Evolutionary conservation across 768 basidiomycete species (phyloP).

Genomic region (Brasilioporus rufonigricans): DNA sequence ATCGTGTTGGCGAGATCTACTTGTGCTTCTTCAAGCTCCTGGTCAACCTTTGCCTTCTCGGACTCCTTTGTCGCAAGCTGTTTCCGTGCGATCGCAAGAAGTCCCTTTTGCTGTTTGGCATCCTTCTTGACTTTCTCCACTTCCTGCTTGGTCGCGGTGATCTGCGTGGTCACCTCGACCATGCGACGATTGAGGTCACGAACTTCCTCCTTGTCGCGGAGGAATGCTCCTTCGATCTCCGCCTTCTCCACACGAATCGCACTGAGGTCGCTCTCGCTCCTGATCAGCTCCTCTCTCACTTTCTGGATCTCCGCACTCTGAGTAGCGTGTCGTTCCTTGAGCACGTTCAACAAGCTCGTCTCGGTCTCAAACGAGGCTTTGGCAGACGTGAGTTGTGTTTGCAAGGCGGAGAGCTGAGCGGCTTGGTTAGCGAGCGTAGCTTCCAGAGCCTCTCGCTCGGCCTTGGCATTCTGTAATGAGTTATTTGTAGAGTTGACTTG

Average conservation of each 20-base stretch:
- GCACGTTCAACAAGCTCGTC: constrained; percentile 58
- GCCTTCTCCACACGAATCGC: constrained; percentile 86
- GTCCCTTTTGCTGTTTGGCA: constrained; percentile 93
- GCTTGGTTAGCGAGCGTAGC: constrained; percentile 63
- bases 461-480: constrained; percentile 62
- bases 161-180: constrained; percentile 75
- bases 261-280: constrained; percentile 88
- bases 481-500: constrained; percentile 78
- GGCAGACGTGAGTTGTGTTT: constrained; percentile 79
- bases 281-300: constrained; percentile 75
- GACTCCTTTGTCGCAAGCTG: constrained; percentile 84
- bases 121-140: constrained; percentile 91
- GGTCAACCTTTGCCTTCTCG: constrained; percentile 65
- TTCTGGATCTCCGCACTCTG: constrained; percentile 75
- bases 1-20: constrained; percentile 50
- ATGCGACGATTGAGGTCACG: constrained; percentile 82
- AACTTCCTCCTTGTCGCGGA: constrained; percentile 94
- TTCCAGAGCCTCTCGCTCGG: constrained; percentile 67
- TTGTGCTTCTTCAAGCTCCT: constrained; percentile 68
- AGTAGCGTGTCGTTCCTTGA: constrained; percentile 64
- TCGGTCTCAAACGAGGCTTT: constrained; percentile 88
- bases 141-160: constrained; percentile 64
- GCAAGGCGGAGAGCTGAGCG: constrained; percentile 71
- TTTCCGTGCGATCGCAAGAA: constrained; percentile 92
- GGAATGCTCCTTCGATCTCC: constrained; percentile 81